Evolutionary conservation across 2,329 filamentous ascomycete genomes (phyloP).

Genomic region (Pseudocercospora musae): DNA sequence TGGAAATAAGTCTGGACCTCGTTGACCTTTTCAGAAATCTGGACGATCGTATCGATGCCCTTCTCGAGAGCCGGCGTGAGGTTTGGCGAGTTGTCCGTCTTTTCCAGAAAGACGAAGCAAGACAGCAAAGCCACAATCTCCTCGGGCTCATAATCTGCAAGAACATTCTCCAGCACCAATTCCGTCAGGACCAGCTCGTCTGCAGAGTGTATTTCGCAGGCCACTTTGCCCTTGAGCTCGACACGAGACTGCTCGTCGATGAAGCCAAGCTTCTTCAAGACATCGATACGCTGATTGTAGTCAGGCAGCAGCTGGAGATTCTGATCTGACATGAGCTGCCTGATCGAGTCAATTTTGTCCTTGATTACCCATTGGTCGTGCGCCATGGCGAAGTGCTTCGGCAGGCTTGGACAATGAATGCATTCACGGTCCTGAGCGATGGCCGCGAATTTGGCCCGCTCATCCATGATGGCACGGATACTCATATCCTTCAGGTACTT

Average conservation of each 20-base stretch:
- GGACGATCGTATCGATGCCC: conserved; percentile 80
- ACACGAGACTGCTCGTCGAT: conserved; percentile 84
- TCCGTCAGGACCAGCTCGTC: conserved; percentile 96
- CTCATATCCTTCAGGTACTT: conserved; percentile 74
- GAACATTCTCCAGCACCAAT: conserved; percentile 91
- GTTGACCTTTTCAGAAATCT: conserved; percentile 90
- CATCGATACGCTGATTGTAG: conserved; percentile 90
- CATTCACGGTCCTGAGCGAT: conserved; percentile 64
- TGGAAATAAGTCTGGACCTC: conserved; percentile 84
- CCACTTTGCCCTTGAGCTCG: conserved; percentile 95
- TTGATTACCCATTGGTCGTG: conserved; percentile 96
- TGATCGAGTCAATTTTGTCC: conserved; percentile 84
- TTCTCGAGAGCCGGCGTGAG: conserved; percentile 78
- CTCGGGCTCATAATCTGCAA: conserved; percentile 91
- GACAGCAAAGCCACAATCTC: conserved; percentile 94
- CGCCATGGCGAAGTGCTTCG: conserved; percentile 94
- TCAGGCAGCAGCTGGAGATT: conserved; percentile 94
- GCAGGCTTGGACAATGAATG: conserved; percentile 69
- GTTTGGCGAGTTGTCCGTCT: conserved; percentile 77
- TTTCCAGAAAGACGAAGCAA: conserved; percentile 96
- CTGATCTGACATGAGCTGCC: conserved; percentile 88
- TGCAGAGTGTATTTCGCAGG: conserved; percentile 95
- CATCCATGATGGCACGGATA: conserved; percentile 73
- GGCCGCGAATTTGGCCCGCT: conserved; percentile 62
- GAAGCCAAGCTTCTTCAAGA: conserved; percentile 87